Evolutionary conservation across 805 yeast genomes (phyloP).

Genomic region (Kuraishia cidri): DNA sequence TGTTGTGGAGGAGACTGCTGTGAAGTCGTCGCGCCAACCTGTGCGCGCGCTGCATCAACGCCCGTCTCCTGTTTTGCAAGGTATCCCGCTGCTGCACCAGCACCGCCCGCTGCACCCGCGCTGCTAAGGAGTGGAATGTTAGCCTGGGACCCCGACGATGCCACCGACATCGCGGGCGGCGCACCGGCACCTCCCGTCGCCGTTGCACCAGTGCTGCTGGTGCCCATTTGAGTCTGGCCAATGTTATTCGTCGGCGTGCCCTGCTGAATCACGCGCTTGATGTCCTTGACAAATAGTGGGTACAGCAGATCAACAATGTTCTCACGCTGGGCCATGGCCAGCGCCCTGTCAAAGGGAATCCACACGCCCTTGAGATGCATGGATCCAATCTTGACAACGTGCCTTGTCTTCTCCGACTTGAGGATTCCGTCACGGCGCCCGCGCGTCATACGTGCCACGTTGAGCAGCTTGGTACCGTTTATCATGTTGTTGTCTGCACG

Average conservation of each 20-base stretch:
- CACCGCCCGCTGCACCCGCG: not conserved
- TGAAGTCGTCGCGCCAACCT: not conserved
- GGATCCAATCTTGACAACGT: conserved; percentile 67
- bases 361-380: conserved; percentile 72
- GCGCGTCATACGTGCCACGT: conserved; percentile 67
- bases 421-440: conserved; percentile 67
- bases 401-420: conserved; percentile 56
- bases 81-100: not conserved
- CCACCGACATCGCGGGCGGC: too few species aligned
- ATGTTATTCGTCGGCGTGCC: conserved; percentile 19
- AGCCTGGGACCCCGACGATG: too few species aligned
- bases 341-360: conserved; percentile 68
- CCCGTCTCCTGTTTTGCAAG: not conserved
- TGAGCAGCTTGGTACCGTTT: conserved; percentile 60
- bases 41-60: not conserved
- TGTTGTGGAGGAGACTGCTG: conserved; percentile 3
- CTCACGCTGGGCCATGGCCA: conserved; percentile 62
- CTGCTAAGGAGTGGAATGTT: too few species aligned
- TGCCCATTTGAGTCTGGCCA: conserved; percentile 3
- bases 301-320: conserved; percentile 49
- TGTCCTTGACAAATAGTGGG: conserved; percentile 58
- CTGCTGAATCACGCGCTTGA: conserved; percentile 34
- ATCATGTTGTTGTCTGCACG: conserved; percentile 68
- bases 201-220: conserved; percentile 1
- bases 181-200: too few species aligned